These are phyloP conservation scores for Ustilago lituana DNA, from an alignment of 1,284 basidiomycete genomes.

Conservation along the genomic window DNA sequence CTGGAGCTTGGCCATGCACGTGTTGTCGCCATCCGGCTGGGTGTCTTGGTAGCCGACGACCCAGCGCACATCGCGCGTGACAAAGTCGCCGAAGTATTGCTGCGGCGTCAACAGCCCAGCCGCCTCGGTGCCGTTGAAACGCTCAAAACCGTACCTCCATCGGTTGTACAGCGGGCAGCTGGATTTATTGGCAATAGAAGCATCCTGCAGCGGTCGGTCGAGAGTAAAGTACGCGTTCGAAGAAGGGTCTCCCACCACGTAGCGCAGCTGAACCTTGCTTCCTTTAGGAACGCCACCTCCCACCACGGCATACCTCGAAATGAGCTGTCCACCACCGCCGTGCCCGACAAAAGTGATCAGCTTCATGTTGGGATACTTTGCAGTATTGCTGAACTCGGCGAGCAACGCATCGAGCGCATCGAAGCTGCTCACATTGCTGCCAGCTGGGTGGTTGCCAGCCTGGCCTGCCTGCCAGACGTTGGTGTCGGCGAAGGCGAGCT, in stretches of 20 bases:
- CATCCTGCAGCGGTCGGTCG: constrained; percentile 55
- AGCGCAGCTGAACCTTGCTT: constrained; percentile 51
- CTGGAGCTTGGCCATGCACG: constrained; percentile 64
- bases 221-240: constrained; percentile 59
- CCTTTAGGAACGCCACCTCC: constrained; percentile 38
- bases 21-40: constrained; percentile 55
- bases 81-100: constrained; percentile 56
- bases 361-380: constrained; percentile 55
- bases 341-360: constrained; percentile 64
- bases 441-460: constrained; percentile 51
- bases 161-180: constrained; percentile 57
- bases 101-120: constrained; percentile 28
- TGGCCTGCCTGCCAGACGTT: constrained; percentile 63
- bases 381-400: constrained; percentile 48
- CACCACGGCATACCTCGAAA: constrained; percentile 60
- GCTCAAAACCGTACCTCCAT: constrained; percentile 63
- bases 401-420: constrained; percentile 62
- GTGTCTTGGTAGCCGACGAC: constrained; percentile 61
- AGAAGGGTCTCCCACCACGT: constrained; percentile 64
- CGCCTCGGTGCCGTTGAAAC: constrained; percentile 47
- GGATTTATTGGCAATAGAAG: constrained; percentile 36
- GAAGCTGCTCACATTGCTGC: constrained; percentile 51
- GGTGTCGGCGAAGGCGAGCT: constrained; percentile 55
- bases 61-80: constrained; percentile 58
- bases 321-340: constrained; percentile 63